Percentiles rank a stretch among this genome's conserved stretches.
Conservation (phyloP, 192 early-diverging fungal genomes). For the Spizellomyces punctatus region DNA sequence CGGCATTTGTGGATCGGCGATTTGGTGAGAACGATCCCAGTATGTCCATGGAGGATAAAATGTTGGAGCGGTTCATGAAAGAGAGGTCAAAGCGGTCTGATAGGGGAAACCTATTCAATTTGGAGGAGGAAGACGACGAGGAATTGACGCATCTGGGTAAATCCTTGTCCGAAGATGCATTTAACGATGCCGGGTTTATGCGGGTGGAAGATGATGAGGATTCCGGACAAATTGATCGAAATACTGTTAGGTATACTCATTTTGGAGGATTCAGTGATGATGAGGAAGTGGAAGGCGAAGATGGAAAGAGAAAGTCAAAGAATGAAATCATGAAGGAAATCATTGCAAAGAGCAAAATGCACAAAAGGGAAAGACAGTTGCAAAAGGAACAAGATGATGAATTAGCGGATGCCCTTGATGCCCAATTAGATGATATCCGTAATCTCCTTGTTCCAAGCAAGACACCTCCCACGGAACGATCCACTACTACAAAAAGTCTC, state of each 20-base stretch:
- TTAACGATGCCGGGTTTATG: conserved; percentile 70
- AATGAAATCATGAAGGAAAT: conserved; percentile 97
- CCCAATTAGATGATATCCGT: conserved; percentile 82
- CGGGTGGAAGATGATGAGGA: conserved; percentile 57
- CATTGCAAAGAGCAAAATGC: conserved; percentile 94
- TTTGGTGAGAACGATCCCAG: conserved; percentile 90
- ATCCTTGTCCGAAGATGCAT: conserved; percentile 84
- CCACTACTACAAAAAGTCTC: conserved; percentile 30
- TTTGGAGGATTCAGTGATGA: conserved; percentile 88
- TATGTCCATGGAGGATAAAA: conserved; percentile 93
- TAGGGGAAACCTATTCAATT: conserved; percentile 65
- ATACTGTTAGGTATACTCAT: conserved; percentile 73
- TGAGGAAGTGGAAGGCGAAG: conserved; percentile 36
- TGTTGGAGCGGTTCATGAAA: conserved; percentile 89
- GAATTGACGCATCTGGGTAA: conserved; percentile 94
- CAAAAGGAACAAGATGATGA: conserved; percentile 85
- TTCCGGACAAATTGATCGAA: conserved; percentile 63
- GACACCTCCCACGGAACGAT: conserved; percentile 36
- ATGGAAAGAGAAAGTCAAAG: conserved; percentile 75
- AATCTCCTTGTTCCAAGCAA: conserved; percentile 57
- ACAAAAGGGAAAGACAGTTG: conserved; percentile 91
- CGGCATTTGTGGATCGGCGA: conserved; percentile 86
- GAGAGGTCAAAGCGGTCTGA: conserved; percentile 61
- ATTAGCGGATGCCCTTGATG: conserved; percentile 81
- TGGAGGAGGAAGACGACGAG: conserved; percentile 66